Conservation (phyloP, 805 yeast species). For the Metschnikowia noctiluminum region DNA sequence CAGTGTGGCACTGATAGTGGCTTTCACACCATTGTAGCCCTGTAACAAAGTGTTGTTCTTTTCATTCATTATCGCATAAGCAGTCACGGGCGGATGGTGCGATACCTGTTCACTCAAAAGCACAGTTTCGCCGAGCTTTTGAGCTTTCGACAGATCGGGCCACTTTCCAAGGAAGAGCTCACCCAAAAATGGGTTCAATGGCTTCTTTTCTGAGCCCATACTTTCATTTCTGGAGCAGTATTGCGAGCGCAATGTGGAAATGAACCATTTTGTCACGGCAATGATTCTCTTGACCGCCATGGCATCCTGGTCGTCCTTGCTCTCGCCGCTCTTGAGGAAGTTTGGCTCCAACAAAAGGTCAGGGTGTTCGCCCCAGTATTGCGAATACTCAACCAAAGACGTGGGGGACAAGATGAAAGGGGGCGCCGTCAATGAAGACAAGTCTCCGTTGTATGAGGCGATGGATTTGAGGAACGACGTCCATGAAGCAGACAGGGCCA, state of each 20-base stretch:
- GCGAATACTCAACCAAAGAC: constrained; percentile 86
- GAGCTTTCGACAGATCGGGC: constrained; percentile 50
- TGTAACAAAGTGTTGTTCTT: constrained; percentile 65
- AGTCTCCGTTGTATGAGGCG: constrained; percentile 89
- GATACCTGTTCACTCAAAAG: constrained; percentile 88
- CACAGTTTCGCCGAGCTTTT: constrained; percentile 67
- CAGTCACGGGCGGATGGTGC: constrained; percentile 98
- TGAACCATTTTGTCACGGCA: constrained; percentile 86
- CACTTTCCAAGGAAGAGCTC: constrained; percentile 91
- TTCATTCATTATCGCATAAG: constrained; percentile 76
- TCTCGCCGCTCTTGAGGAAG: constrained; percentile 43
- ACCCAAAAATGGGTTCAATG: constrained; percentile 93
- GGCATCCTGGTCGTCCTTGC: constrained; percentile 32
- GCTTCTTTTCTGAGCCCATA: constrained; percentile 95
- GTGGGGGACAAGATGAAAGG: constrained; percentile 92
- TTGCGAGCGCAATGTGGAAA: constrained; percentile 87
- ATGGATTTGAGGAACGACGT: constrained; percentile 85
- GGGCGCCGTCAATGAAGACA: constrained; percentile 93
- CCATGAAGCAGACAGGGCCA: constrained; percentile 59
- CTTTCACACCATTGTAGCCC: constrained; percentile 88
- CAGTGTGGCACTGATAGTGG: constrained; percentile 75
- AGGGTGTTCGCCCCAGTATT: constrained; percentile 94
- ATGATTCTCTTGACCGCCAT: constrained; percentile 62
- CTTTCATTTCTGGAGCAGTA: constrained; percentile 89
- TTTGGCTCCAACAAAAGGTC: constrained; percentile 76